Evolutionary conservation across 1,139 yeast genomes (phyloP).

Genomic region (Zygoascus meyerae): DNA sequence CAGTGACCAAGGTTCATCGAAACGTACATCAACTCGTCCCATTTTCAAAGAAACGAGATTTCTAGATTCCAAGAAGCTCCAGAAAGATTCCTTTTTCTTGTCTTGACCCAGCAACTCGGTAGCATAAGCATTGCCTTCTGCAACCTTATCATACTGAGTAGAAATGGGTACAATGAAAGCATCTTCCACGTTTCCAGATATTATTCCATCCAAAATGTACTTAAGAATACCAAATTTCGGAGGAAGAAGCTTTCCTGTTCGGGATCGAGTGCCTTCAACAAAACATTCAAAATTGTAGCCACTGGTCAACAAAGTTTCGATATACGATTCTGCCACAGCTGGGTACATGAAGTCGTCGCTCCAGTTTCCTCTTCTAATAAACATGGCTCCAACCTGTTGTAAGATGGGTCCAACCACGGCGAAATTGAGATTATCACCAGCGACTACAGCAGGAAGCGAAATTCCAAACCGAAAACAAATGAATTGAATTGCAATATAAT

Average conservation of each 20-base stretch:
- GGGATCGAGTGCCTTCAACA: conserved; percentile 62
- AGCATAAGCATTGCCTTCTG: conserved; percentile 59
- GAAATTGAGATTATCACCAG: conserved; percentile 64
- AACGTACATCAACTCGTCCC: conserved; percentile 41
- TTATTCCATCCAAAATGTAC: conserved; percentile 44
- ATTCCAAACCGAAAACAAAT: conserved; percentile 53
- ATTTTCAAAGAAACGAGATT: conserved; percentile 34
- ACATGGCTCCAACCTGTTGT: conserved; percentile 40
- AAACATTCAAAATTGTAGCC: conserved; percentile 58
- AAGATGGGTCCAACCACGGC: conserved; percentile 48
- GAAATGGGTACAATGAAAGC: conserved; percentile 51
- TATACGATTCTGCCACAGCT: conserved; percentile 47
- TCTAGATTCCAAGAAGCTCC: conserved; percentile 35
- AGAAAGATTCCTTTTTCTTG: conserved; percentile 41
- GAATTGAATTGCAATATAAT: conserved; percentile 57
- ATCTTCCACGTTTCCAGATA: conserved; percentile 42
- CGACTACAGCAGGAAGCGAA: conserved; percentile 56
- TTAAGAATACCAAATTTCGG: conserved; percentile 64
- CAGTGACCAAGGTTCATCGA: conserved; percentile 40
- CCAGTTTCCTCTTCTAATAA: conserved; percentile 39
- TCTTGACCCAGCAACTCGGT: conserved; percentile 57
- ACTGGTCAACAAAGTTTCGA: conserved; percentile 47
- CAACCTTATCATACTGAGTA: conserved; percentile 61
- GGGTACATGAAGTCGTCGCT: conserved; percentile 46
- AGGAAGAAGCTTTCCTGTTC: conserved; percentile 58